Base-by-base conservation (phyloP, 2,329 filamentous ascomycete species). In the Eutypa lata region DNA sequence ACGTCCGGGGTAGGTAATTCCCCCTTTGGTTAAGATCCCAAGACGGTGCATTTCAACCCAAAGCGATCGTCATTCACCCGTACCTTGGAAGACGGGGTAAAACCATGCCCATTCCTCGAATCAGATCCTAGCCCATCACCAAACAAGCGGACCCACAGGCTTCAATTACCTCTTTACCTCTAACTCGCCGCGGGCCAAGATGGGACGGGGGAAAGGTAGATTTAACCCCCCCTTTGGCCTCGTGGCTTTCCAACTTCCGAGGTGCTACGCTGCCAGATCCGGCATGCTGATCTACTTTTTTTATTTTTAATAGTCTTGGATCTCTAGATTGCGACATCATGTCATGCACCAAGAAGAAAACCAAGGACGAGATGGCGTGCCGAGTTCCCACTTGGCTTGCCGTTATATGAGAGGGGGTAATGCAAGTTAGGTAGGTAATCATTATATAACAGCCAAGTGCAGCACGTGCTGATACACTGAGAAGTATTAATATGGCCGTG, bases 211-310 rank as follows among this genome's bases (percentile, higher is more conserved):
- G 42, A 28, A n/a, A n/a, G n/a, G 50, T 53, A 61, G 60, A 62
- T 60, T 55, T 58, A 61, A 31, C 26, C 26, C 58, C 58, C 50
- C 48, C 46, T 48, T 55, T 47, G 46, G 57, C 53, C 50, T 58
- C 56, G 57, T 61, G 52, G 52, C 53, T 57, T 62, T 54, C 60
- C 35, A 38, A 64, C 60, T 57, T 68, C 60, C 62, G 65, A 56
- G 47, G 60, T 19, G 60, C 54, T 31, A 50, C 57, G 42, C 42
- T 22, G 6, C 42, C 42, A 24, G 14, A 45, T 45, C 22, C 42
- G 42, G 42, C 14, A 45, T 38, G 13, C 42, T 45, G 42, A 45
- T 45, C 42, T 28, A 13, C 42, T 24, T 16, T 24, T 10, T 7
- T 11, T 7, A n/a, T 19, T 10, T 22, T 24, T 14, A 21, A 22